Evolutionary conservation across 2,329 filamentous ascomycete genomes (phyloP).

Genomic region (Colletotrichum chlorophyti): DNA sequence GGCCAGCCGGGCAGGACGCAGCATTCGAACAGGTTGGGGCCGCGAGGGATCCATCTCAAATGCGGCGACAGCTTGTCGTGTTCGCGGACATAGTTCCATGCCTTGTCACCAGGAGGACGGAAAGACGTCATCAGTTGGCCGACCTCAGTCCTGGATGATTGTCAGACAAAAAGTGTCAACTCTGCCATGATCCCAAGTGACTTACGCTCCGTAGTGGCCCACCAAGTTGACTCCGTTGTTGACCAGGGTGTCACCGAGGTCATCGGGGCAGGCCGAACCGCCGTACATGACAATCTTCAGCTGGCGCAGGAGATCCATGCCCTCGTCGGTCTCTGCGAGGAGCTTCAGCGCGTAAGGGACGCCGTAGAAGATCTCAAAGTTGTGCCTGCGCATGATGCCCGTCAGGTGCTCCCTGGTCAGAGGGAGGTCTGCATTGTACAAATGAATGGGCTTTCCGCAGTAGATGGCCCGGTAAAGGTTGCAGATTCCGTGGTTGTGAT

Average conservation of each 20-base stretch:
- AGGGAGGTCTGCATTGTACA: conserved; percentile 63
- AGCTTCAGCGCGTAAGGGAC: conserved; percentile 72
- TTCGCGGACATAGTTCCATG: conserved; percentile 67
- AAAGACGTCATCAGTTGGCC: conserved; percentile 68
- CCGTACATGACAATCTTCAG: conserved; percentile 63
- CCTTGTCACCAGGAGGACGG: conserved; percentile 57
- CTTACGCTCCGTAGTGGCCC: conserved; percentile 63
- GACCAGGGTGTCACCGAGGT: conserved; percentile 61
- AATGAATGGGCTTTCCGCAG: conserved; percentile 54
- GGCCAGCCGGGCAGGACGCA: conserved; percentile 45
- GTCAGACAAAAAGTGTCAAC: not conserved
- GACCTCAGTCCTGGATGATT: conserved; percentile 55
- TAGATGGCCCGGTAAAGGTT: conserved; percentile 61
- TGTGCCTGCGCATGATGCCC: conserved; percentile 46
- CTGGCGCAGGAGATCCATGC: conserved; percentile 51
- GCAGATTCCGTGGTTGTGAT: conserved; percentile 65
- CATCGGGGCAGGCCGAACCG: conserved; percentile 65
- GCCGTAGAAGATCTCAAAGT: conserved; percentile 62
- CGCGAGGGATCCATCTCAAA: conserved; percentile 39
- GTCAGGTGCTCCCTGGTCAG: conserved; percentile 58
- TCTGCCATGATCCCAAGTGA: too few species aligned
- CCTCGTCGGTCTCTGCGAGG: conserved; percentile 63
- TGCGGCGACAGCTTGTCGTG: conserved; percentile 46
- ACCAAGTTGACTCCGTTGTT: conserved; percentile 60
- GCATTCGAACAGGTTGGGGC: conserved; percentile 45